Evolutionary conservation across 116 monocot genomes (phyloP).

Genomic region (Posidonia oceanica): DNA sequence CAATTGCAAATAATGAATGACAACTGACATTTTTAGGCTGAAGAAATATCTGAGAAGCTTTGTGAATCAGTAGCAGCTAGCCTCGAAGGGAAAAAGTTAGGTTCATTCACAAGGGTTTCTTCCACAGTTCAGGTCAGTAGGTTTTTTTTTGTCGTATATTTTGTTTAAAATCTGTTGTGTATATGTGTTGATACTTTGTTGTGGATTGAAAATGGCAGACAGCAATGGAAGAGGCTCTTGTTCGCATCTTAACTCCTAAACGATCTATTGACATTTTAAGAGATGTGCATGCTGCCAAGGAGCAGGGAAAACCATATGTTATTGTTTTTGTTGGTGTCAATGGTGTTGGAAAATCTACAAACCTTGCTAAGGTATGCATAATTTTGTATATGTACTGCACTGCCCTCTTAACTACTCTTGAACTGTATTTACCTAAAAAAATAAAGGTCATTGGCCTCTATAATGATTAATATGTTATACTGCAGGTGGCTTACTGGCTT

Average conservation of each 20-base stretch:
- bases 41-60: conserved; percentile 98
- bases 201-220: conserved; percentile 30
- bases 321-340: conserved; percentile 97
- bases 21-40: conserved; percentile 39
- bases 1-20: background rate
- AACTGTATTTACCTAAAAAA: too few species aligned
- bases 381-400: background rate
- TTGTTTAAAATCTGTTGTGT: background rate
- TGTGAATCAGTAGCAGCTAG: conserved; percentile 94
- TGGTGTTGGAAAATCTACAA: conserved; percentile 98
- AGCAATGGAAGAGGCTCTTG: conserved; percentile 96
- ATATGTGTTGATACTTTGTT: background rate
- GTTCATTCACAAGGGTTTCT: conserved; percentile 91
- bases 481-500: conserved; percentile 98
- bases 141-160: background rate
- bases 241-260: conserved; percentile 90
- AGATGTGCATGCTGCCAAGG: conserved; percentile 95
- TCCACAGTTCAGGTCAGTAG: conserved; percentile 78
- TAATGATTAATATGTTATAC: background rate
- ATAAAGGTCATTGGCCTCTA: too few species aligned
- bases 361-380: conserved; percentile 78
- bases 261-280: conserved; percentile 94
- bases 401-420: too few species aligned
- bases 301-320: conserved; percentile 95
- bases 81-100: conserved; percentile 92